phyloP scores from a whole-genome alignment of 495 filamentous ascomycete genomes.

The Baudoinia panamericana region DNA sequence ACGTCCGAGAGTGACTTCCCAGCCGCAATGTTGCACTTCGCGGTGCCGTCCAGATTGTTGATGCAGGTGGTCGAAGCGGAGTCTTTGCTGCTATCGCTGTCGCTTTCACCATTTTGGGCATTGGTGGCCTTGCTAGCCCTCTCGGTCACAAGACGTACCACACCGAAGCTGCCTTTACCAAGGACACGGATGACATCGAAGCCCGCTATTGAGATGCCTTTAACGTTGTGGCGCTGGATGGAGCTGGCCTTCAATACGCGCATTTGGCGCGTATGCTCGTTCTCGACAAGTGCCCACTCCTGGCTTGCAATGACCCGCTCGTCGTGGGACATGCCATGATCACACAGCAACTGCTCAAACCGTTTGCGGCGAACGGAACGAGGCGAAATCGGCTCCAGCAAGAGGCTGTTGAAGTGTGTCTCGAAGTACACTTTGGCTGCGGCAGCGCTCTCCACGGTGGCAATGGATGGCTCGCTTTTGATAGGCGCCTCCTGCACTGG shows the following conservation, averaged over 20 bases:
- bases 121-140: slow-evolving; percentile 14
- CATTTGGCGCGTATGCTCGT: slow-evolving; percentile 58
- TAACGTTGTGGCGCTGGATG: slow-evolving; percentile 28
- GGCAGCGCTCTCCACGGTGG: slow-evolving; percentile 63
- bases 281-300: slow-evolving; percentile 54
- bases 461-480: slow-evolving; percentile 44
- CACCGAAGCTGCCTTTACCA: slow-evolving; percentile 91
- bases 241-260: slow-evolving; percentile 54
- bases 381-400: slow-evolving; percentile 38
- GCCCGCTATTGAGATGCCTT: slow-evolving; percentile 43
- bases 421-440: slow-evolving; percentile 81
- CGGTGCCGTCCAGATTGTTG: slow-evolving; percentile 18
- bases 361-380: slow-evolving; percentile 54
- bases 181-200: slow-evolving; percentile 74
- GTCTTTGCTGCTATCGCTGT: not conserved
- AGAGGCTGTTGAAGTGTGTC: slow-evolving; percentile 59
- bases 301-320: slow-evolving; percentile 42
- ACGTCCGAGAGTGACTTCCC: slow-evolving; percentile 34
- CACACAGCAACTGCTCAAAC: slow-evolving; percentile 49
- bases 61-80: slow-evolving; percentile 5
- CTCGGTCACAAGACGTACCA: slow-evolving; percentile 72
- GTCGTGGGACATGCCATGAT: slow-evolving; percentile 37
- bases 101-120: slow-evolving; percentile 2
- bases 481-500: slow-evolving; percentile 31
- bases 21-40: slow-evolving; percentile 13